Conservation (phyloP, 108 stramenopile genomes). For the Cyclotella baltica region DNA sequence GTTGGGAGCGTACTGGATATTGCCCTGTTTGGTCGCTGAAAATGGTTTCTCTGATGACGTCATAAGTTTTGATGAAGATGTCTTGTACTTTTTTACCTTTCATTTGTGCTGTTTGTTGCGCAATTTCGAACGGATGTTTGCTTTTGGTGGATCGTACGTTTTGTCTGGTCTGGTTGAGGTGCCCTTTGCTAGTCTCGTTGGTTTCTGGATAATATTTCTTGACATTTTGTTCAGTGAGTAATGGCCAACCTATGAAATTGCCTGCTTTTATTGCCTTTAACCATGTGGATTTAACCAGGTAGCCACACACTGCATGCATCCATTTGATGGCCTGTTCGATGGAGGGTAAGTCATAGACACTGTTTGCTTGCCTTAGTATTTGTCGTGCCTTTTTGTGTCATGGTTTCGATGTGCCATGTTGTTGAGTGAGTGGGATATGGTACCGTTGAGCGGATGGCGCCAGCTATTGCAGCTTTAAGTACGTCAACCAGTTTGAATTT, state of each 20-base stretch:
- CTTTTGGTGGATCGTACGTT: constrained; percentile 38
- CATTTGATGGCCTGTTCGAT: too few species aligned
- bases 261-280: constrained; percentile 18
- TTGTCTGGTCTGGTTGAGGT: constrained; percentile 32
- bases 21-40: constrained; percentile 21
- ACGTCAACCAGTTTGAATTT: too few species aligned
- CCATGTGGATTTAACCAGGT: too few species aligned
- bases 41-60: background rate
- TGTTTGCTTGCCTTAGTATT: background rate
- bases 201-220: background rate
- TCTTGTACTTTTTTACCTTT: background rate
- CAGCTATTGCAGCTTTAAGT: too few species aligned
- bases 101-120: background rate
- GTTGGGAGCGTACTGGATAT: background rate
- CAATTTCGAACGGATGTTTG: background rate
- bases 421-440: too few species aligned
- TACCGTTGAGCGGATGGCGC: too few species aligned
- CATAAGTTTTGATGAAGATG: background rate
- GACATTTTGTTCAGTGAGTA: background rate
- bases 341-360: constrained; percentile 14
- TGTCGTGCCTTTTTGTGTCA: background rate
- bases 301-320: too few species aligned
- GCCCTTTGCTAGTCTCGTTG: constrained; percentile 35
- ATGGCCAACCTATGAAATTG: constrained; percentile 30
- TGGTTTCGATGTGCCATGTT: background rate